Evolutionary conservation across 164 flowering plant genomes (phyloP), one percentile per base, ranked within the genome.

Genomic region (Sedum album): DNA sequence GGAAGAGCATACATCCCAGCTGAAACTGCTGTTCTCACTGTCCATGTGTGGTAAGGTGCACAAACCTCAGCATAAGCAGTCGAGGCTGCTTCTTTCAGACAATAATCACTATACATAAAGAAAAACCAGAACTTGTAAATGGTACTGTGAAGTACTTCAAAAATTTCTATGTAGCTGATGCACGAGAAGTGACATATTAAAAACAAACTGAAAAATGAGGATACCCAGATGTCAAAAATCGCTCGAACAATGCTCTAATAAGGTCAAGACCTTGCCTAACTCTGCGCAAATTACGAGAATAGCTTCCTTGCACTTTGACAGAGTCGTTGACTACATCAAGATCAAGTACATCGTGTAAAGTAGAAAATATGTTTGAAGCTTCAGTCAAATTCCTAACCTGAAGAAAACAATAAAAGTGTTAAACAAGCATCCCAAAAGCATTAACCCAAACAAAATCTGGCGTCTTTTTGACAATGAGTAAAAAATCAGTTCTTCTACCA

Each of bases 201-300:
- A 41, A 2, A 41, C 15, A 41, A 41, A 41, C 46, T 8, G 11
- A 2, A 41, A 41, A 41, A 41, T 11, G 46, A 41, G 46, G 15
- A 41, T 41, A 41, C 46, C 46, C 46, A 1, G 46, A 41, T 41
- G 46, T 42, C 17, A 42, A 42, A 10, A 15, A 42, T 11, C 13
- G 48, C 48, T 76, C 76, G 66, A 35, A 48, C 25, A 82, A 82
- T 25, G 82, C 93, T 75, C 88, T 80, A 74, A 93, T 81, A 75
- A 93, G 93, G 71, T 90, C 96, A 68, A 90, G 89, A 61, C 98
- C 97, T 80, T 85, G 93, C 77, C 94, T 79, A 76, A 93, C 93
- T 71, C 98, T 83, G 1, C 95, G 86, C 18, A 93, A 69, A 73
- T 93, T 87, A 18, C 97, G 87, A 0, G 96, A 75, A 72, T 66